phyloP scores from a whole-genome alignment of 441 rosid species.

The Mallotus japonicus region DNA sequence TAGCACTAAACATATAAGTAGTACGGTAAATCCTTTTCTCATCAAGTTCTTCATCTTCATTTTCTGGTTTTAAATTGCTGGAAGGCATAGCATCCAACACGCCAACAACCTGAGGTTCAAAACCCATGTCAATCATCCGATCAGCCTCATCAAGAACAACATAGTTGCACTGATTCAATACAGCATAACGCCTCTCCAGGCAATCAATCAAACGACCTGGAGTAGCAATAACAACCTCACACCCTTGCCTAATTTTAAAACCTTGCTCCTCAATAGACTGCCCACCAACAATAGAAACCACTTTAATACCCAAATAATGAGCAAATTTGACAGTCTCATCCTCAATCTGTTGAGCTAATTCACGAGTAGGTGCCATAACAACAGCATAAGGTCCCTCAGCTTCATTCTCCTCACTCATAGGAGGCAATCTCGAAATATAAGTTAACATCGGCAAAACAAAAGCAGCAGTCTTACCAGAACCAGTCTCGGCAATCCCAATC shows the following conservation, averaged over 20 bases:
- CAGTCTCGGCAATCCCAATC: constrained; percentile 91
- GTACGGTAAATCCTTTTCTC: constrained; percentile 85
- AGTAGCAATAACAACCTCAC: constrained; percentile 92
- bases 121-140: constrained; percentile 97
- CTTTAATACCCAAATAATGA: constrained; percentile 78
- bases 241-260: constrained; percentile 82
- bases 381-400: constrained; percentile 95
- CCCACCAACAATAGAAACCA: constrained; percentile 92
- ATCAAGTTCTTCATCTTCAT: constrained; percentile 97
- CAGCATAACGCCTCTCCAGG: constrained; percentile 82
- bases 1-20: constrained; percentile 95
- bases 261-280: constrained; percentile 95
- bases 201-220: constrained; percentile 89
- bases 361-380: constrained; percentile 92
- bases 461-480: constrained; percentile 95
- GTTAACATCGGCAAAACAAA: constrained; percentile 93
- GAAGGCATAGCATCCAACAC: constrained; percentile 97
- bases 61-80: constrained; percentile 88
- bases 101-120: constrained; percentile 92
- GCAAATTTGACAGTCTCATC: constrained; percentile 96
- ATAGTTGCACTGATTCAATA: constrained; percentile 83
- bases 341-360: constrained; percentile 92
- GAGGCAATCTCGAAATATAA: constrained; percentile 81
- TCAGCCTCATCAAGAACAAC: constrained; percentile 98
- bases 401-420: constrained; percentile 74